Conservation (phyloP, 116 monocot genomes). For the Thalassia testudinum region DNA sequence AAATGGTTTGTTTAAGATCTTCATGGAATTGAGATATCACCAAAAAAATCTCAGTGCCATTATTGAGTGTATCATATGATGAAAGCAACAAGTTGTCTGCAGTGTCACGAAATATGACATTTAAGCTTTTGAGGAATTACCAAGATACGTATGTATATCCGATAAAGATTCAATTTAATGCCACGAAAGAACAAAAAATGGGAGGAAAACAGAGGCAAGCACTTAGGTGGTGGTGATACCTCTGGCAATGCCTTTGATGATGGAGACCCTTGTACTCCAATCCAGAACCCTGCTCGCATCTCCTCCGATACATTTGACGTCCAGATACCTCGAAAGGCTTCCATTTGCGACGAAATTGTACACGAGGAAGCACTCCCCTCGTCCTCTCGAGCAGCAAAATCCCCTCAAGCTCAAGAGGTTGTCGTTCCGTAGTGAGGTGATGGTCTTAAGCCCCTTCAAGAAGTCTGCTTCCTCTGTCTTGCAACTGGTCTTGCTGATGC, state of each 20-base stretch:
- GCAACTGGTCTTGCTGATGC: slow-evolving; percentile 76
- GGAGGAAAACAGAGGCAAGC: too few species aligned
- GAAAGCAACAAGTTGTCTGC: too few species aligned
- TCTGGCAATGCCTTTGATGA: slow-evolving; percentile 80
- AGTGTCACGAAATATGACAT: too few species aligned
- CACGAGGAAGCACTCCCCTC: slow-evolving; percentile 88
- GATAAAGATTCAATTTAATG: too few species aligned
- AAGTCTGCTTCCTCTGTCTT: slow-evolving; percentile 80
- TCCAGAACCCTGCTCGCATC: slow-evolving; percentile 33
- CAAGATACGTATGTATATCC: too few species aligned
- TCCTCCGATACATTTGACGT: slow-evolving; percentile 30
- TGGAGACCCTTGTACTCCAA: slow-evolving; percentile 65
- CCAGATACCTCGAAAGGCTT: slow-evolving; percentile 56
- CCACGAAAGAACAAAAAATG: too few species aligned
- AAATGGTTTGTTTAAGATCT: too few species aligned
- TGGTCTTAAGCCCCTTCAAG: slow-evolving; percentile 70
- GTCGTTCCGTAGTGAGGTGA: slow-evolving; percentile 53
- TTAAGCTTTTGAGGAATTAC: too few species aligned
- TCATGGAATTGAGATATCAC: too few species aligned
- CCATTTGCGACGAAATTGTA: slow-evolving; percentile 81
- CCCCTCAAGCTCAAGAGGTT: slow-evolving; percentile 71
- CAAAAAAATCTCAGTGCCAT: too few species aligned
- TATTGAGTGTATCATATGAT: too few species aligned
- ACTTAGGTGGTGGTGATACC: too few species aligned
- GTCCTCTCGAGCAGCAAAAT: slow-evolving; percentile 80